phyloP scores from a whole-genome alignment of 768 basidiomycete genomes.

The Neoboletus magnificus region DNA sequence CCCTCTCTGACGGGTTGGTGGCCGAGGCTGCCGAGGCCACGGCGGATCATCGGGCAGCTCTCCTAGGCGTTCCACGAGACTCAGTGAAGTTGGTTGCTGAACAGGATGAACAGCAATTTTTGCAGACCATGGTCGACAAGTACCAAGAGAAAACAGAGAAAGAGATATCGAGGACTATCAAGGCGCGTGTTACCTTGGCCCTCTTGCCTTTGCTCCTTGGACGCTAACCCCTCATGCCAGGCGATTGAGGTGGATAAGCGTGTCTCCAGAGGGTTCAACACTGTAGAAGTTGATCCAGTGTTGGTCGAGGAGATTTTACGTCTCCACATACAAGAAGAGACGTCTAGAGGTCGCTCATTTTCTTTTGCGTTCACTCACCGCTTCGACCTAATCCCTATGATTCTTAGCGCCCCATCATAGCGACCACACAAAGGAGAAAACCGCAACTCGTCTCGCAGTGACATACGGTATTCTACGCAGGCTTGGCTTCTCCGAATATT shows the following conservation, averaged over 20 bases:
- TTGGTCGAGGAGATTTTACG: constrained; percentile 60
- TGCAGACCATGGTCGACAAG: constrained; percentile 76
- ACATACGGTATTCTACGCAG: constrained; percentile 79
- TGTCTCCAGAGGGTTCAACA: constrained; percentile 58
- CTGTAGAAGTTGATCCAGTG: constrained; percentile 57
- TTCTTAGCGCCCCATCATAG: constrained; percentile 18
- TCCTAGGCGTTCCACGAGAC: constrained; percentile 6
- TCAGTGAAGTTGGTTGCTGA: constrained; percentile 34
- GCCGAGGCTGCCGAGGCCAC: constrained; percentile 5
- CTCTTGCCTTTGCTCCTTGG: not conserved
- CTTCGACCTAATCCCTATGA: not conserved
- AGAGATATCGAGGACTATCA: constrained; percentile 68
- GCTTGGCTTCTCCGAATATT: constrained; percentile 68
- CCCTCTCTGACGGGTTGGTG: constrained; percentile 1
- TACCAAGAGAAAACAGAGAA: constrained; percentile 86
- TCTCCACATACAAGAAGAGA: constrained; percentile 40
- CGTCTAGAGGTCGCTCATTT: constrained; percentile 28
- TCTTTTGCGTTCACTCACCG: not conserved
- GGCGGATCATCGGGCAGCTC: constrained; percentile 3
- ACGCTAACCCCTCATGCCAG: constrained; percentile 28
- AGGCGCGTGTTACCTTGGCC: constrained; percentile 53
- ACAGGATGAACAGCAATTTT: constrained; percentile 48
- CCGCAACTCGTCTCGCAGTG: constrained; percentile 64
- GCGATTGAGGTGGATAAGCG: constrained; percentile 80
- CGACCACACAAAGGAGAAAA: constrained; percentile 69